Conservation (phyloP, 2,329 filamentous ascomycete genomes). For the Penicillium fuscoglaucum region DNA sequence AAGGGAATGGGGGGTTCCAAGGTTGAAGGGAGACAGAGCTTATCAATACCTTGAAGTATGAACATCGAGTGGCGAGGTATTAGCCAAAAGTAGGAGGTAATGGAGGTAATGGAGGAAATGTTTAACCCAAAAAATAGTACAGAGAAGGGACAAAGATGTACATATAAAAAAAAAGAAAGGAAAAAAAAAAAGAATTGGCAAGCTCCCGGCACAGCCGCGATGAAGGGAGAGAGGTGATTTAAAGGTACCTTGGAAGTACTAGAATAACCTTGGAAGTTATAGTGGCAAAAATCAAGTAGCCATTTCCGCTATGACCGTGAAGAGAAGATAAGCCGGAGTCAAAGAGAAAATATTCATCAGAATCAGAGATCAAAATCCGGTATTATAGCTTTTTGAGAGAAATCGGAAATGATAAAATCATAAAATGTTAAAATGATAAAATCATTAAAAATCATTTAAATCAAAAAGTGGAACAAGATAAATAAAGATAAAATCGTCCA, state of each 20-base stretch:
- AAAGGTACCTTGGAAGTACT: slow-evolving; percentile 3
- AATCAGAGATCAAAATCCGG: slow-evolving; percentile 4
- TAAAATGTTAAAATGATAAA: too few species aligned
- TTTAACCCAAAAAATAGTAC: background rate
- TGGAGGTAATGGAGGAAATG: background rate
- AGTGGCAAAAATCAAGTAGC: slow-evolving; percentile 10
- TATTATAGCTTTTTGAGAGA: slow-evolving; percentile 6
- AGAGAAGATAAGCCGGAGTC: slow-evolving; percentile 10
- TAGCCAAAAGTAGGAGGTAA: background rate
- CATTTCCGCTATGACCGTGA: slow-evolving; percentile 10
- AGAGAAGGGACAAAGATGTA: slow-evolving; percentile 8
- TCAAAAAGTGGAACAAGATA: slow-evolving; percentile 2
- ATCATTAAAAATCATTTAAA: too few species aligned
- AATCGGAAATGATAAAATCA: background rate
- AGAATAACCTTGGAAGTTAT: slow-evolving; percentile 7
- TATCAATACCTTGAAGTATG: slow-evolving; percentile 12
- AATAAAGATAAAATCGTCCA: background rate
- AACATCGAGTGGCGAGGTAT: slow-evolving; percentile 3
- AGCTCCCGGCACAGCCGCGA: slow-evolving; percentile 8
- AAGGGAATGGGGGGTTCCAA: slow-evolving; percentile 14
- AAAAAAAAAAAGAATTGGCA: background rate
- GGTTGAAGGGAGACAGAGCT: background rate
- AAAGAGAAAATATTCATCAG: background rate
- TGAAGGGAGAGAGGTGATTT: background rate
- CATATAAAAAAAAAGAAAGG: slow-evolving; percentile 2